Conservation (phyloP, 2,329 filamentous ascomycete genomes). For the Ophiostoma ulmi region DNA sequence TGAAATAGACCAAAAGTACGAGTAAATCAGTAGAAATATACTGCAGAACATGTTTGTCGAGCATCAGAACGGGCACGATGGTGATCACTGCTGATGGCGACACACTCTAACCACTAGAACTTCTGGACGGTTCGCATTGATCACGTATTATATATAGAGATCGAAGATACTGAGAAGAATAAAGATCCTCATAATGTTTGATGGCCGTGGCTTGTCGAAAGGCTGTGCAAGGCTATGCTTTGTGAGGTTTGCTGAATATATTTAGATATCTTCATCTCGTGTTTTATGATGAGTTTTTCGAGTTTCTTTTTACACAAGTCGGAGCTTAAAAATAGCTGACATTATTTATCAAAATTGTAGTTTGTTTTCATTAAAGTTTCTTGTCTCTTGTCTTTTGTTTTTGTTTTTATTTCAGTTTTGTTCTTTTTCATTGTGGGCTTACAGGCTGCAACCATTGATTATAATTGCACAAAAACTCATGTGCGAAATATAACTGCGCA, state of each 20-base stretch:
- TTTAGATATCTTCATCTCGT: neutral
- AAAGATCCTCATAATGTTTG: neutral
- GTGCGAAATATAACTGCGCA: no score
- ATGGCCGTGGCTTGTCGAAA: neutral
- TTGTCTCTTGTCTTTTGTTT: no score
- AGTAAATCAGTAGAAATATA: neutral
- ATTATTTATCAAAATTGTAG: no score
- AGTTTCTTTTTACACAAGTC: no score
- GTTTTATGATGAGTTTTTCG: no score
- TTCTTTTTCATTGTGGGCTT: no score
- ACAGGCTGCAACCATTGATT: no score
- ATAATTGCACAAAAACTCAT: no score
- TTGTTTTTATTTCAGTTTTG: no score
- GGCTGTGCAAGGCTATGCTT: neutral
- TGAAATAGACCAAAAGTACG: neutral
- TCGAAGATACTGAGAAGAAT: neutral
- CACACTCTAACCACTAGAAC: neutral
- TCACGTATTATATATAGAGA: neutral
- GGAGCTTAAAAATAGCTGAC: no score
- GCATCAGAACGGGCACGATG: neutral
- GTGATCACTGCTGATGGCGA: neutral
- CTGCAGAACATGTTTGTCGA: neutral
- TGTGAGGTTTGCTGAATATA: neutral
- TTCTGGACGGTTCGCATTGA: neutral
- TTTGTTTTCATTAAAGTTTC: no score